These are phyloP conservation scores for Porodaedalea pini DNA, from an alignment of 1,284 basidiomycete genomes.

Conservation along the genomic window DNA sequence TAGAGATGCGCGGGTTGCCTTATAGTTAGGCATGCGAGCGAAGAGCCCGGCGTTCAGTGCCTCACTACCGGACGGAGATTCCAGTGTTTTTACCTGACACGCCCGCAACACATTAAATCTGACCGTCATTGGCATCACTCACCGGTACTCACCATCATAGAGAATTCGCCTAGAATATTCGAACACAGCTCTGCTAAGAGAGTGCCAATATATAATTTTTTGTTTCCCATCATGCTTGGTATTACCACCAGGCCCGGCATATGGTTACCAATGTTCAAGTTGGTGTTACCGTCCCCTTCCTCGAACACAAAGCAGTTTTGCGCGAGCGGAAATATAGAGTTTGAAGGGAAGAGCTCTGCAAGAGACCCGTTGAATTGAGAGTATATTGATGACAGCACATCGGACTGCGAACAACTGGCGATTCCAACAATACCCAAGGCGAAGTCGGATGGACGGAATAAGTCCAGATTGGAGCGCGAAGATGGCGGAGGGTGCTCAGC, in stretches of 20 bases:
- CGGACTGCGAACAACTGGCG: conserved; percentile 56
- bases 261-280: conserved; percentile 52
- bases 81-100: conserved; percentile 33
- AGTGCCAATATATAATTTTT: conserved; percentile 80
- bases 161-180: conserved; percentile 78
- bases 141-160: conserved; percentile 57
- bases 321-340: conserved; percentile 70
- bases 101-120: background rate
- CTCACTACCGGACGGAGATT: conserved; percentile 34
- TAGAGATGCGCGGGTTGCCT: background rate
- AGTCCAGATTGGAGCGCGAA: conserved; percentile 53
- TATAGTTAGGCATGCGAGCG: conserved; percentile 24
- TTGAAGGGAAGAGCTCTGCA: conserved; percentile 58
- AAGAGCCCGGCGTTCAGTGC: conserved; percentile 35
- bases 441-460: conserved; percentile 75
- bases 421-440: conserved; percentile 78
- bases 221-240: conserved; percentile 75
- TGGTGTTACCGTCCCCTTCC: conserved; percentile 58
- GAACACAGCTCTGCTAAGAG: conserved; percentile 84
- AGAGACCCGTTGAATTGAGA: conserved; percentile 63
- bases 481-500: conserved; percentile 64
- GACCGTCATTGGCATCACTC: conserved; percentile 16
- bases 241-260: conserved; percentile 69
- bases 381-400: conserved; percentile 57
- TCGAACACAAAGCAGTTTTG: conserved; percentile 78